Conservation (phyloP, 2,329 filamentous ascomycete species). For the Cladosporium sp. region DNA sequence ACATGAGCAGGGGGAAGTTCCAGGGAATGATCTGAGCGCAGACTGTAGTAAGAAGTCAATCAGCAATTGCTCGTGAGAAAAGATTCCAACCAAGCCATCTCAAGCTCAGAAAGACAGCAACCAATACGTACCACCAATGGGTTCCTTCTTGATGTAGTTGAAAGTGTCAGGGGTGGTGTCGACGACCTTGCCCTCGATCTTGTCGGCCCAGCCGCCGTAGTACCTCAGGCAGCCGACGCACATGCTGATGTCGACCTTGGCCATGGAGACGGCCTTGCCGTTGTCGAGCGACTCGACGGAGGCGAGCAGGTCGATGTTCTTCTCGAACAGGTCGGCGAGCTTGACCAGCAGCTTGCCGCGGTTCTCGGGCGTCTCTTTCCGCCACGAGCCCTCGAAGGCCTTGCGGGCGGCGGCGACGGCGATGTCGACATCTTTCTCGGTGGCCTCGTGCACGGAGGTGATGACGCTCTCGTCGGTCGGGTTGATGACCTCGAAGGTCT, state of each 20-base stretch:
- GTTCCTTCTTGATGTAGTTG: constrained; percentile 76
- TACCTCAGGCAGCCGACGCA: constrained; percentile 71
- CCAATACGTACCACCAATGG: constrained; percentile 40
- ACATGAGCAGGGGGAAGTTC: constrained; percentile 63
- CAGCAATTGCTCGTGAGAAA: not conserved
- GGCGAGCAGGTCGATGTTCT: constrained; percentile 69
- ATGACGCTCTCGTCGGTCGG: constrained; percentile 79
- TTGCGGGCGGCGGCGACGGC: constrained; percentile 81
- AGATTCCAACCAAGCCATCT: not conserved
- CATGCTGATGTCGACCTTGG: constrained; percentile 66
- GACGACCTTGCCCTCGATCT: constrained; percentile 78
- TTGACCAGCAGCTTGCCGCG: constrained; percentile 66
- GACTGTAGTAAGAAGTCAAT: not conserved
- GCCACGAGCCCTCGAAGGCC: constrained; percentile 67
- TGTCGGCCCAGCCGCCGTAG: constrained; percentile 87
- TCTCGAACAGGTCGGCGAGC: constrained; percentile 73
- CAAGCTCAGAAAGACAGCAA: not conserved
- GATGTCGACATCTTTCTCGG: constrained; percentile 75
- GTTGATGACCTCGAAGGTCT: constrained; percentile 90
- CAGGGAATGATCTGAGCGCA: constrained; percentile 78
- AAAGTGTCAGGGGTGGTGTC: constrained; percentile 73
- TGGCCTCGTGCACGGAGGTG: constrained; percentile 73
- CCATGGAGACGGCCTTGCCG: constrained; percentile 72
- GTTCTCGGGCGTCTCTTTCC: constrained; percentile 64
- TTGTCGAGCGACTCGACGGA: constrained; percentile 84